phyloP scores from a whole-genome alignment of 345 rosid genomes.

The Microcos paniculata region DNA sequence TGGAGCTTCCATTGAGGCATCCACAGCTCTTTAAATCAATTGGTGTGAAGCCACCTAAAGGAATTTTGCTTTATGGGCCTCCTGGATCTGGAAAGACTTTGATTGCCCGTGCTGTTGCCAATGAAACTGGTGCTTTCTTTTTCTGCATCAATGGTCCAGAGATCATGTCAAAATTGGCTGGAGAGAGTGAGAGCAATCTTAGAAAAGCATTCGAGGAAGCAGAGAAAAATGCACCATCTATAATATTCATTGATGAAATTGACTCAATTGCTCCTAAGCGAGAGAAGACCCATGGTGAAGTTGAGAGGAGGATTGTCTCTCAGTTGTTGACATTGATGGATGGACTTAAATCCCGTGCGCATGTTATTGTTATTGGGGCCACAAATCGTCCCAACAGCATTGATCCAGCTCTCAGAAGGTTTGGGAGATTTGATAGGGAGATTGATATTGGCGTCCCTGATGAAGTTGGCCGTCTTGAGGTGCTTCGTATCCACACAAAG shows the following conservation, averaged over 20 bases:
- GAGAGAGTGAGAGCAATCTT: constrained; percentile 98
- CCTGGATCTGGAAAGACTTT: constrained; percentile 91
- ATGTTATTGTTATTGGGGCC: constrained; percentile 95
- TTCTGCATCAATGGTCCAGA: constrained; percentile 96
- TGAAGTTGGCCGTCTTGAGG: constrained; percentile 98
- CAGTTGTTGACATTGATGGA: constrained; percentile 97
- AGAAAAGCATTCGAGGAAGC: constrained; percentile 98
- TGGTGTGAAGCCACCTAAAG: constrained; percentile 98
- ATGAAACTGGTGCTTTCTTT: constrained; percentile 97
- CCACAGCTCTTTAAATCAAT: constrained; percentile 94
- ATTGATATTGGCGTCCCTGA: constrained; percentile 97
- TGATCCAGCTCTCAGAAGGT: constrained; percentile 92
- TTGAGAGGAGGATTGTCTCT: constrained; percentile 95
- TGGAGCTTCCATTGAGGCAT: constrained; percentile 92
- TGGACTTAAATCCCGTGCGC: constrained; percentile 86
- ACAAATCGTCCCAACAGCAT: constrained; percentile 98
- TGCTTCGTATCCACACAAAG: constrained; percentile 94
- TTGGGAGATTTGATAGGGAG: constrained; percentile 93
- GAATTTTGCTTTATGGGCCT: constrained; percentile 85
- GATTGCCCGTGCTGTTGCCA: constrained; percentile 95
- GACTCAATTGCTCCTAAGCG: constrained; percentile 97
- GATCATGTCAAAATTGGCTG: constrained; percentile 96
- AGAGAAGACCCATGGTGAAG: constrained; percentile 96
- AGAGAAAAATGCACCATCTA: constrained; percentile 96
- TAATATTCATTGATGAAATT: constrained; percentile 88